Percentiles rank a stretch among this genome's conserved stretches.
phyloP scores from a whole-genome alignment of 2,329 filamentous ascomycete species.

The Diplodia seriata region DNA sequence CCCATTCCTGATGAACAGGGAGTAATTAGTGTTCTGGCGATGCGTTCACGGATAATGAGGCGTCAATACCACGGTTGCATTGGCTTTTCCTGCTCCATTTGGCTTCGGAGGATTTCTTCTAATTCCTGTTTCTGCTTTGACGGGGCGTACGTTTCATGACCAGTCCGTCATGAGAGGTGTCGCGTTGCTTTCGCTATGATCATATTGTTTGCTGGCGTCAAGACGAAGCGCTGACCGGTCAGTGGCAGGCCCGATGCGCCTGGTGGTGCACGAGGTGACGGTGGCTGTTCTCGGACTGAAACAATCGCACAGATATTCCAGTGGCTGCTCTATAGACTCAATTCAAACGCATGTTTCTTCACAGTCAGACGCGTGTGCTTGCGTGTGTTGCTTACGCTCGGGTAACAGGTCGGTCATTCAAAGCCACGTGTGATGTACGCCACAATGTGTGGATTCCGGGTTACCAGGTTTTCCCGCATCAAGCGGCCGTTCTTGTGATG shows the following conservation, averaged over 20 bases:
- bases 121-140: not conserved
- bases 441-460: not conserved
- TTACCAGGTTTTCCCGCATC: not conserved
- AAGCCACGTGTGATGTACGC: conserved; percentile 16
- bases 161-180: not conserved
- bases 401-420: not conserved
- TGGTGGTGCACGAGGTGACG: conserved; percentile 19
- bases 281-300: conserved; percentile 18
- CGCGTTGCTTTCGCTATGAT: not conserved
- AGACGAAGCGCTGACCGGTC: not conserved
- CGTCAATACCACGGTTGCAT: conserved; percentile 4
- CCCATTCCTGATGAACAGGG: conserved; percentile 49
- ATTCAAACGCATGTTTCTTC: conserved; percentile 20
- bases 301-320: conserved; percentile 4
- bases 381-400: conserved; percentile 13
- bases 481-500: conserved; percentile 16
- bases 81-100: not conserved
- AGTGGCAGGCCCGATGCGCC: not conserved
- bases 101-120: not conserved
- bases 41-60: not conserved
- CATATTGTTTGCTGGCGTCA: not conserved
- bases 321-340: conserved; percentile 28
- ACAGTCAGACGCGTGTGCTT: conserved; percentile 9
- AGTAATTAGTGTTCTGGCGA: conserved; percentile 35
- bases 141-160: not conserved